A percentile compares a stretch with the other conserved stretches of the same genome.
phyloP scores from a whole-genome alignment of 2,329 filamentous ascomycete species.

The Seiridium cupressi region DNA sequence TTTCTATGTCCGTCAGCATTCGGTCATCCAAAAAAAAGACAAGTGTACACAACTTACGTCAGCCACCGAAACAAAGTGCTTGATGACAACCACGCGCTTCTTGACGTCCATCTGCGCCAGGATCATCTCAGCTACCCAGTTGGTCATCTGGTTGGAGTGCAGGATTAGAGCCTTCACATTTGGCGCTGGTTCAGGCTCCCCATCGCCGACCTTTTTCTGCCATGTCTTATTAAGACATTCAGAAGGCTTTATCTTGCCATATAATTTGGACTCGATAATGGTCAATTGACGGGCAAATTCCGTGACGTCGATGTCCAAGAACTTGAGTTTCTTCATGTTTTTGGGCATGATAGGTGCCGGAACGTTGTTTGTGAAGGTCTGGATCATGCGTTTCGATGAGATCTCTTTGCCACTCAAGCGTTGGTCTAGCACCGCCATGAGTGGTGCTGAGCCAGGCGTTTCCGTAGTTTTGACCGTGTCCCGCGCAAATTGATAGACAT shows the following conservation, averaged over 20 bases:
- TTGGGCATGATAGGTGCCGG: slow-evolving; percentile 91
- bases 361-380: slow-evolving; percentile 79
- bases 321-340: slow-evolving; percentile 99
- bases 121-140: slow-evolving; percentile 99
- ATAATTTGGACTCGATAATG: slow-evolving; percentile 91
- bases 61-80: slow-evolving; percentile 94
- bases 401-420: slow-evolving; percentile 85
- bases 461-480: slow-evolving; percentile 92
- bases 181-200: slow-evolving; percentile 79
- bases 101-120: slow-evolving; percentile 91
- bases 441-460: slow-evolving; percentile 79
- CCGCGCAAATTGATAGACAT: slow-evolving; percentile 87
- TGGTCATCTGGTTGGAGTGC: slow-evolving; percentile 97
- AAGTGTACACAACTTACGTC: slow-evolving; percentile 64
- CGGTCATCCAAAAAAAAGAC: slow-evolving; percentile 11
- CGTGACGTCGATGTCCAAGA: slow-evolving; percentile 91
- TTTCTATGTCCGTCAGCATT: slow-evolving; percentile 60
- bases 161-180: slow-evolving; percentile 96
- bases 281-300: slow-evolving; percentile 98
- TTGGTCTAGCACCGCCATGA: slow-evolving; percentile 87
- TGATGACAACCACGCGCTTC: slow-evolving; percentile 95
- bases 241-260: slow-evolving; percentile 92
- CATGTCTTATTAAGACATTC: slow-evolving; percentile 98
- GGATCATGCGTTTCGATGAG: slow-evolving; percentile 79
- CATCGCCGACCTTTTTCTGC: slow-evolving; percentile 89